Evolutionary conservation across 768 basidiomycete species (phyloP), one percentile per base, ranked within the genome.

Genomic region (Phlegmacium glaucopus): DNA sequence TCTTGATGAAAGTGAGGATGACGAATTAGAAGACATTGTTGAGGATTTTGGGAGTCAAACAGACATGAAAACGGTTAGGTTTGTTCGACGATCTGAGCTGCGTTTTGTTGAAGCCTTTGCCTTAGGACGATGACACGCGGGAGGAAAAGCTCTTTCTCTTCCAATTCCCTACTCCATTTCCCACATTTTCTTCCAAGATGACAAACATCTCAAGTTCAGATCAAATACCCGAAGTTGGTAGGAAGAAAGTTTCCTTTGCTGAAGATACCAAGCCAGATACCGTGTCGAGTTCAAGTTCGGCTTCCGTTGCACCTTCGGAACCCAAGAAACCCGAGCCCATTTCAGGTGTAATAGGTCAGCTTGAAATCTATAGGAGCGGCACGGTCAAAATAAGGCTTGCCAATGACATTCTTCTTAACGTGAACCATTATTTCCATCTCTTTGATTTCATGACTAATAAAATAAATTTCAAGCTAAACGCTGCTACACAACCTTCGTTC

Each of bases 161-260:
- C 70, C 92, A 94, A 61, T 95, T 95, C 58, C 94, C 94, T 0
- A 63, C 72, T 8, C 88, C 90, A 0, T 94, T 96, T 65, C 92
- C 93, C 0, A 75, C 71, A 4, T 94, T 94, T 66, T 49, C 70
- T 2, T 68, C 78, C 6, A 58, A 69, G 49, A 44, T 61, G 6
- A 52, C 64, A 7, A 50, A 67, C 15, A 58, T 61, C 8, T 59
- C 68, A 42, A 67, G 63, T 8, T 58, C 62, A 18, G 69, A 72
- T 39, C 61, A 71, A 35, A 68, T 65, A 12, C 68, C 51, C 47
- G 68, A 65, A 17, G 56, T 56, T 29, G 51, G 51, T 22, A 52
- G 49, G 42, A 85, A 78, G 63, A 79, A 72, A 57, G 85, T 88
- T 3, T 75, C 84, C 1, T 88, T 87, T 61, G 79, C 83, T 5